These are phyloP conservation scores for Epichloe coenophiala DNA, from an alignment of 2,329 filamentous ascomycete genomes.

Conservation along the genomic window DNA sequence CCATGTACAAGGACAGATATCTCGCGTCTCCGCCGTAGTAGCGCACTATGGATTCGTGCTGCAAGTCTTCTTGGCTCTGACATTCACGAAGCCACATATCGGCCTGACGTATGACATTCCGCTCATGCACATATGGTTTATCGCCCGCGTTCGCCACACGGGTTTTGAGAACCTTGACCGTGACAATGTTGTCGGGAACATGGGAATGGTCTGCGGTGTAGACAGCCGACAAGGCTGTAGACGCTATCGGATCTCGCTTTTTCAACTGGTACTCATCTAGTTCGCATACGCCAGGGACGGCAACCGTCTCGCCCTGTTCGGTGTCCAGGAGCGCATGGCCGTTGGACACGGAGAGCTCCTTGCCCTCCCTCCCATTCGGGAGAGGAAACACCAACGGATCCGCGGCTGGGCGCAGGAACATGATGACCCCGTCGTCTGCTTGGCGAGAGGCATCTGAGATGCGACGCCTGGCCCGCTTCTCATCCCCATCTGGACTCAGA, in stretches of 20 bases:
- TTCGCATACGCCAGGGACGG: constrained; percentile 35
- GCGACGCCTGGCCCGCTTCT: constrained; percentile 30
- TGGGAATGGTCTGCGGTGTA: constrained; percentile 41
- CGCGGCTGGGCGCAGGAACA: constrained; percentile 36
- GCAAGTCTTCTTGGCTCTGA: constrained; percentile 38
- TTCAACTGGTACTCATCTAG: constrained; percentile 41
- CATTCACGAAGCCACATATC: constrained; percentile 48
- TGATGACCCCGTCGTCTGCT: constrained; percentile 38
- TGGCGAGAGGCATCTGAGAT: constrained; percentile 17
- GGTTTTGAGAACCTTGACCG: constrained; percentile 48
- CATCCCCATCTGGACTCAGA: constrained; percentile 30
- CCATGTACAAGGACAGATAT: constrained; percentile 47
- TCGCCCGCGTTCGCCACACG: constrained; percentile 24
- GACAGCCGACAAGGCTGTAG: constrained; percentile 39
- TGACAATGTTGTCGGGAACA: constrained; percentile 40
- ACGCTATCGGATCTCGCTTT: constrained; percentile 42
- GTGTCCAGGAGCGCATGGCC: constrained; percentile 39
- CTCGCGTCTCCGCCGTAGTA: constrained; percentile 47
- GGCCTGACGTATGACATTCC: constrained; percentile 44
- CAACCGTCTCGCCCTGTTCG: constrained; percentile 33
- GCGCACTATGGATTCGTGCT: constrained; percentile 44
- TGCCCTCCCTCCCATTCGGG: constrained; percentile 31
- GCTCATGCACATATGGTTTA: constrained; percentile 36
- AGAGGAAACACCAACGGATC: constrained; percentile 39
- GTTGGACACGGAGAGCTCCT: constrained; percentile 31